Evolutionary conservation across 371 early-diverging fungal genomes (phyloP), one percentile per base, ranked within the genome.

Genomic region (Haplosporangium sp.): DNA sequence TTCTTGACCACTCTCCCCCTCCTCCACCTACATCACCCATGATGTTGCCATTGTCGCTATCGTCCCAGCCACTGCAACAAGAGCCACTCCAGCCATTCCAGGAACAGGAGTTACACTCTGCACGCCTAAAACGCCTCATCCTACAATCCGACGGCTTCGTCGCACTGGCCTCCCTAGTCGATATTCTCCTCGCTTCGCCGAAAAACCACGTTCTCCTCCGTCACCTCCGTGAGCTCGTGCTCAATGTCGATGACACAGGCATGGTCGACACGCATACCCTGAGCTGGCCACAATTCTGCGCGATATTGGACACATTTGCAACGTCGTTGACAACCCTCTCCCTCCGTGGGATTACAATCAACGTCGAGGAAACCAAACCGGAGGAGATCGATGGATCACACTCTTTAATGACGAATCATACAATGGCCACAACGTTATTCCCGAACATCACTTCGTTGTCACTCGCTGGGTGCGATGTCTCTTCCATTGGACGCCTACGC

Each of bases 131-230:
- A 38, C 38, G 23, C 1, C 67, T 73, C 3, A 20, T 18, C 16
- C 21, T 73, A 5, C 67, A 20, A 18, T 67, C 67, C 8, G 67
- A 73, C 23, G 67, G 67, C 5, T 73, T 73, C 47, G 63, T 73
- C 7, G 20, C 56, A 2, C 23, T 73, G 13, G 63, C 62, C n/a
- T 56, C 61, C 23, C 58, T 73, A 13, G 59, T 67, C 23, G 55
- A 55, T 16, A 38, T 36, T 21, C 16, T 70, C 6, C 41, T 70
- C 38, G 21, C 36, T 13, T 57, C 63, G 29, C 29, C 29, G 29
- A 29, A 29, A 29, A 29, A 29, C 29, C 29, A 29, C n/a, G 41
- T 38, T 6, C 42, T 20, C 0, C 53, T 59, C 6, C 2, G 20
- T 6, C 63, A 67, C 8, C 62, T 73, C 42, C 73, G 59, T 14